phyloP scores from a whole-genome alignment of 129 eudicot genomes.

The Calendula officinalis region DNA sequence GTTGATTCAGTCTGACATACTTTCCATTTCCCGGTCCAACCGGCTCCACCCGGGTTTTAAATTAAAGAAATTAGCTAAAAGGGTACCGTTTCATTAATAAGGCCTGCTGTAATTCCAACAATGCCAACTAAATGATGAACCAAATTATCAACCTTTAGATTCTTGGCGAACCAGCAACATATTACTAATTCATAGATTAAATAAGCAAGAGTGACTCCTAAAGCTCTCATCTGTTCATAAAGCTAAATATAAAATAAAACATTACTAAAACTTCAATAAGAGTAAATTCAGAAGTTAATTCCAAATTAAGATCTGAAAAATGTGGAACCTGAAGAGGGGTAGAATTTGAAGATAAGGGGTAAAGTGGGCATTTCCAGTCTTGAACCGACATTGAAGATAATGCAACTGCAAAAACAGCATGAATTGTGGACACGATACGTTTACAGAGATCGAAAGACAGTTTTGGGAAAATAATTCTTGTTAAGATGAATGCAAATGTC shows the following conservation, averaged over 20 bases:
- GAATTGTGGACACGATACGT: conserved; percentile 73
- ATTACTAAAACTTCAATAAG: conserved; percentile 8
- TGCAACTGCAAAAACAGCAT: conserved; percentile 64
- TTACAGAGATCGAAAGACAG: conserved; percentile 82
- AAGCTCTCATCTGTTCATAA: conserved; percentile 59
- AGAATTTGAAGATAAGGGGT: conserved; percentile 69
- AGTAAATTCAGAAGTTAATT: not conserved
- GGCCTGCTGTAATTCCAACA: conserved; percentile 73
- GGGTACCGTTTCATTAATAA: conserved; percentile 73
- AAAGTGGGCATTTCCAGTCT: conserved; percentile 90
- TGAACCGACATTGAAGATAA: conserved; percentile 63
- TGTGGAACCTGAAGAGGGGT: conserved; percentile 63
- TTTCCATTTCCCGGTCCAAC: no score
- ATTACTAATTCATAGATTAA: conserved; percentile 62
- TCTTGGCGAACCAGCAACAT: conserved; percentile 60
- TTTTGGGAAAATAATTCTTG: conserved; percentile 51
- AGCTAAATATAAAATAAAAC: conserved; percentile 13
- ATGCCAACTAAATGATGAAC: conserved; percentile 88
- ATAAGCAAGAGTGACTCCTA: conserved; percentile 61
- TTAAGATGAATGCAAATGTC: conserved; percentile 54
- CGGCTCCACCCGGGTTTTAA: no score
- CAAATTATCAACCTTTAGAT: conserved; percentile 58
- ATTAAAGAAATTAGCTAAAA: not conserved
- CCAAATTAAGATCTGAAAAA: no score
- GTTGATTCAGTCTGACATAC: no score